phyloP scores from a whole-genome alignment of 1,284 basidiomycete species.

The Ceratobasidium sp. region DNA sequence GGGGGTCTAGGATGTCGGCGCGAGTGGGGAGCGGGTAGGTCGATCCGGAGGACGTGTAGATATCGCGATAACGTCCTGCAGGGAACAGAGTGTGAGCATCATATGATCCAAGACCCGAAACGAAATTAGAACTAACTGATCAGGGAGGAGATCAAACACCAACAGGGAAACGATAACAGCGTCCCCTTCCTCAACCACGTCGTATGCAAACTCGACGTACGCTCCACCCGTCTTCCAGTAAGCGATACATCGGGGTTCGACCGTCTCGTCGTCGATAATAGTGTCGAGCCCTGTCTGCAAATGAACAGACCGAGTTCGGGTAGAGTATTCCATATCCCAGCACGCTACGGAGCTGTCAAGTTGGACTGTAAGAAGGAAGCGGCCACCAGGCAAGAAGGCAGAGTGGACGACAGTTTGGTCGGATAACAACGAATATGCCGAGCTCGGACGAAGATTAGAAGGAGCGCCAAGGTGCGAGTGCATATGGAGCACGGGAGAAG shows the following conservation, averaged over 20 bases:
- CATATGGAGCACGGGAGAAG: slow-evolving; percentile 37
- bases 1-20: slow-evolving; percentile 12
- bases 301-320: slow-evolving; percentile 32
- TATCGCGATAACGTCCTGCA: slow-evolving; percentile 13
- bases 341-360: slow-evolving; percentile 35
- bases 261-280: slow-evolving; percentile 14
- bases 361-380: slow-evolving; percentile 37
- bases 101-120: slow-evolving; percentile 6
- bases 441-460: slow-evolving; percentile 24
- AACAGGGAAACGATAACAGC: slow-evolving; percentile 27
- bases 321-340: slow-evolving; percentile 32
- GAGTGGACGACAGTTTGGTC: slow-evolving; percentile 32
- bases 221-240: slow-evolving; percentile 37
- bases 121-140: slow-evolving; percentile 24
- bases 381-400: slow-evolving; percentile 37
- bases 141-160: slow-evolving; percentile 26
- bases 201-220: slow-evolving; percentile 36
- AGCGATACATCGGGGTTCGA: slow-evolving; percentile 31
- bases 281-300: slow-evolving; percentile 31
- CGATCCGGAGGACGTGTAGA: slow-evolving; percentile 35
- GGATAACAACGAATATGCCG: slow-evolving; percentile 31
- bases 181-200: slow-evolving; percentile 32
- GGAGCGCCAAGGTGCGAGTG: slow-evolving; percentile 33
- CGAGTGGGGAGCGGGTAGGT: slow-evolving; percentile 25
- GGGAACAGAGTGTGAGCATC: slow-evolving; percentile 14